Evolutionary conservation across 2,329 filamentous ascomycete genomes (phyloP), one percentile per base, ranked within the genome.

Genomic region (Nigrograna mackinnonii): DNA sequence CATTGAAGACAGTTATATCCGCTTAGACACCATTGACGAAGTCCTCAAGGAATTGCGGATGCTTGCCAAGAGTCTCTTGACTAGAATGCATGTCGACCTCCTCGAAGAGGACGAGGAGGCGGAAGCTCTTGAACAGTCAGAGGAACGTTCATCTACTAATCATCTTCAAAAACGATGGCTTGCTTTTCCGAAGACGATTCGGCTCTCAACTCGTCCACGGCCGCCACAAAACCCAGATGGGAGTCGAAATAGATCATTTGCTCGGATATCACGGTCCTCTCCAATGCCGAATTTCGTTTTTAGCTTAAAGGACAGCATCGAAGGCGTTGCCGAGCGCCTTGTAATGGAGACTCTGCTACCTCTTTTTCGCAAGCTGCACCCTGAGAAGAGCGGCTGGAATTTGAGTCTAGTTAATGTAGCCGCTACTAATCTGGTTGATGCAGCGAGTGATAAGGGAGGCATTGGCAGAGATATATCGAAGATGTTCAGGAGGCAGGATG

Each of bases 1-100:
- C 66, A 94, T 97, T 50, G 92, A 97, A 63, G 91, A 97, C 68
- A 94, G 90, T 13, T 97, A 95, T 64, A 79, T 82, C 18, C 82
- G 84, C 0, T 73, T 96, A 1, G 80, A 86, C 52, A 83, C 77
- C 0, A 63, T 86, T 38, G 67, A 80, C 1, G 78, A 84, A 44
- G 82, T 95, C 21, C 70, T 74, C 31, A 81, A 80, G 49, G 86
- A 95, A 67, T 73, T 96, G 30, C 68, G 73, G n/a, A 77, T 80
- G 46, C 72, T 96, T 2, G 78, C 86, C 0, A 75, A 73, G 11
- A 90, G 87, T 51, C 74, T 97, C 7, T 67, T 96, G 11, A 80
- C 81, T 22, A 80, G 91, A 22, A 91, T 96, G 86, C 83, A 86
- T 32, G 71, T 79, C 1, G 92, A 97, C 61, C 76, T 96, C 2